A percentile compares a stretch with the other conserved stretches of the same genome.
Evolutionary conservation across 2,329 filamentous ascomycete genomes (phyloP).

Genomic region (Sphaceloma murrayae): DNA sequence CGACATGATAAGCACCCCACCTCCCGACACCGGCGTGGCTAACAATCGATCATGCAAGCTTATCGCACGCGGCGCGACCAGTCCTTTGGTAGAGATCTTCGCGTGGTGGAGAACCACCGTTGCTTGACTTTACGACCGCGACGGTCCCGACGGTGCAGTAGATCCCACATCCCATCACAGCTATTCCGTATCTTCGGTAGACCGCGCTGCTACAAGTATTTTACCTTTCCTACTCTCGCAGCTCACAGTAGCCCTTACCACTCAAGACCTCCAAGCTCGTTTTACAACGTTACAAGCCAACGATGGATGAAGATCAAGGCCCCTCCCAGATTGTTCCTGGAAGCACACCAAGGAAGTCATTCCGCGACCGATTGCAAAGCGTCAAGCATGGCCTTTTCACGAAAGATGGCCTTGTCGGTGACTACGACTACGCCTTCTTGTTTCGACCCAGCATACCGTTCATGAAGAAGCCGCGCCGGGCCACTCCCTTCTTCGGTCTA

Average conservation of each 20-base stretch:
- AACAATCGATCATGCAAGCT: conserved; percentile 8
- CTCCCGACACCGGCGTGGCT: not conserved
- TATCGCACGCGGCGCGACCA: not conserved
- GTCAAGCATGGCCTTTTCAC: conserved; percentile 8
- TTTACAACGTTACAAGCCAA: too few species aligned
- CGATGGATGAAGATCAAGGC: conserved; percentile 7
- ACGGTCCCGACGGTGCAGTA: not conserved
- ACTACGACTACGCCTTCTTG: conserved; percentile 84
- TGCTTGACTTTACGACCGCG: conserved; percentile 6
- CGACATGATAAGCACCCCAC: not conserved
- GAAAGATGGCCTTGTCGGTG: conserved; percentile 66
- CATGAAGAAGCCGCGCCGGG: conserved; percentile 51
- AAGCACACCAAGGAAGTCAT: not conserved
- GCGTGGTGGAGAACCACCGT: not conserved
- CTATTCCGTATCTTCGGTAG: too few species aligned
- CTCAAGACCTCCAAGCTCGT: too few species aligned
- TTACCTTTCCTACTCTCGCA: too few species aligned
- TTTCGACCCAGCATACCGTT: conserved; percentile 78
- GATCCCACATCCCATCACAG: too few species aligned
- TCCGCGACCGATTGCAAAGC: conserved; percentile 2
- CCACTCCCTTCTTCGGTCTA: conserved; percentile 77
- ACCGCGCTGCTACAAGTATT: too few species aligned
- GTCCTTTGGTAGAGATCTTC: not conserved
- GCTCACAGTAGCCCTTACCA: too few species aligned
- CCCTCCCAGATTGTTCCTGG: conserved; percentile 4